Evolutionary conservation across 2,329 filamentous ascomycete species (phyloP).

Genomic region (Scedosporium minutisporum): DNA sequence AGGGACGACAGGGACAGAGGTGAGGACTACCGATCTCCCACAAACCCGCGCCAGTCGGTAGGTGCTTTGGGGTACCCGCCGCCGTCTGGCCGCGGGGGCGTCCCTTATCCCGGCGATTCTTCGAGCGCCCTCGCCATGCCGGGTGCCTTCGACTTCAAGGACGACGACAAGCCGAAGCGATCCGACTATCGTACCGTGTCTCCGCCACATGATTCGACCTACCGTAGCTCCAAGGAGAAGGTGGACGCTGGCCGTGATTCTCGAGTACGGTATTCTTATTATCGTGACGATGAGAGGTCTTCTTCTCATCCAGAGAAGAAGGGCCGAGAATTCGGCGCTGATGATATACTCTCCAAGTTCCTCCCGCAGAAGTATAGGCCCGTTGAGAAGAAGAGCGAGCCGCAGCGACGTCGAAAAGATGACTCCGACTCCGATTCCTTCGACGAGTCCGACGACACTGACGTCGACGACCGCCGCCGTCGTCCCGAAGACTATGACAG

Average conservation of each 20-base stretch:
- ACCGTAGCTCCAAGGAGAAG: slow-evolving; percentile 25
- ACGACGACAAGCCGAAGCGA: slow-evolving; percentile 23
- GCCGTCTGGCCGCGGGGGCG: slow-evolving; percentile 11
- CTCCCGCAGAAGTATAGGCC: slow-evolving; percentile 38
- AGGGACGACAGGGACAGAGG: neutral
- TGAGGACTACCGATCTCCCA: neutral
- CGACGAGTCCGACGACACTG: slow-evolving; percentile 17
- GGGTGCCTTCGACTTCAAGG: slow-evolving; percentile 25
- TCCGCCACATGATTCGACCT: slow-evolving; percentile 24
- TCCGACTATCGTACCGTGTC: slow-evolving; percentile 24
- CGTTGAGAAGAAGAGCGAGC: slow-evolving; percentile 15
- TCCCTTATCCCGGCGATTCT: slow-evolving; percentile 28
- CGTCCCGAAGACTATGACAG: neutral
- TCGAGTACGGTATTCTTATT: slow-evolving; percentile 13
- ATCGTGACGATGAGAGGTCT: slow-evolving; percentile 5
- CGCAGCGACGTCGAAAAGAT: slow-evolving; percentile 17
- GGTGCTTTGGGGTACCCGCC: slow-evolving; percentile 16
- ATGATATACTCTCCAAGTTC: slow-evolving; percentile 29
- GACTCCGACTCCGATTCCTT: slow-evolving; percentile 11
- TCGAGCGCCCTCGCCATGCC: slow-evolving; percentile 24
- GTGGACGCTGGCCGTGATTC: slow-evolving; percentile 18
- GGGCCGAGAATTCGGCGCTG: slow-evolving; percentile 16
- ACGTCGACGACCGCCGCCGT: slow-evolving; percentile 10
- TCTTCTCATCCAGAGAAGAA: slow-evolving; percentile 12
- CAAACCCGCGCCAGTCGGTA: slow-evolving; percentile 14